Evolutionary conservation across 495 filamentous ascomycete species (phyloP).

Genomic region (Penicillium bialowiezense): DNA sequence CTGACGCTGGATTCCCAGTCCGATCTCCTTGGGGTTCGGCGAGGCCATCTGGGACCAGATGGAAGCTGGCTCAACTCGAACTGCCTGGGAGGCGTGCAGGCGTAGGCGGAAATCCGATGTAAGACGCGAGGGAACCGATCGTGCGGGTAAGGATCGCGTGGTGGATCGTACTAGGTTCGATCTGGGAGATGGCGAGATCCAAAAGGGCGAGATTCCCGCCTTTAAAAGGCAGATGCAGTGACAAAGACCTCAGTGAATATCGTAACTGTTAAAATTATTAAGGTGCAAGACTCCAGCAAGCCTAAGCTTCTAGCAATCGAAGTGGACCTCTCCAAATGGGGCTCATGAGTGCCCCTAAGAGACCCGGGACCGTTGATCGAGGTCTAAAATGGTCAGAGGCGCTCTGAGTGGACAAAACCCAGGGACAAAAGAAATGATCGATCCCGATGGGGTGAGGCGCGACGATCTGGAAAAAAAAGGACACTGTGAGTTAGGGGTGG

Average conservation of each 20-base stretch:
- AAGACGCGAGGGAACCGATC: background rate
- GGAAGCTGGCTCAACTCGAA: background rate
- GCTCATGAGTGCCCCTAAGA: background rate
- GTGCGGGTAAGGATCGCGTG: background rate
- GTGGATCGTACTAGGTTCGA: background rate
- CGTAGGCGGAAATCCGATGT: too few relatives aligned
- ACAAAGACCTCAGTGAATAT: background rate
- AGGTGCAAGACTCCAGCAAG: background rate
- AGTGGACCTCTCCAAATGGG: background rate
- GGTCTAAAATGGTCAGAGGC: background rate
- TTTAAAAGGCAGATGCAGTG: background rate
- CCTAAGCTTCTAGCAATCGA: background rate
- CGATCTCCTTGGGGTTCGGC: conserved; percentile 3
- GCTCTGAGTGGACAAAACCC: background rate
- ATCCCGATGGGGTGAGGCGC: conserved; percentile 7
- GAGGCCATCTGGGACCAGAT: conserved; percentile 9
- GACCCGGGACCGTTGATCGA: background rate
- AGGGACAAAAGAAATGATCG: background rate
- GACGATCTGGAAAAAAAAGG: conserved; percentile 11
- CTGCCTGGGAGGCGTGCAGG: too few relatives aligned
- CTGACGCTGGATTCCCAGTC: conserved; percentile 12
- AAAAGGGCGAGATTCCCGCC: background rate
- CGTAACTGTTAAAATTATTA: background rate
- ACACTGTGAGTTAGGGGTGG: conserved; percentile 6
- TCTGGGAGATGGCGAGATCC: background rate